Conservation (phyloP, 2,329 filamentous ascomycete species). For the Paramyrothecium sp. region DNA sequence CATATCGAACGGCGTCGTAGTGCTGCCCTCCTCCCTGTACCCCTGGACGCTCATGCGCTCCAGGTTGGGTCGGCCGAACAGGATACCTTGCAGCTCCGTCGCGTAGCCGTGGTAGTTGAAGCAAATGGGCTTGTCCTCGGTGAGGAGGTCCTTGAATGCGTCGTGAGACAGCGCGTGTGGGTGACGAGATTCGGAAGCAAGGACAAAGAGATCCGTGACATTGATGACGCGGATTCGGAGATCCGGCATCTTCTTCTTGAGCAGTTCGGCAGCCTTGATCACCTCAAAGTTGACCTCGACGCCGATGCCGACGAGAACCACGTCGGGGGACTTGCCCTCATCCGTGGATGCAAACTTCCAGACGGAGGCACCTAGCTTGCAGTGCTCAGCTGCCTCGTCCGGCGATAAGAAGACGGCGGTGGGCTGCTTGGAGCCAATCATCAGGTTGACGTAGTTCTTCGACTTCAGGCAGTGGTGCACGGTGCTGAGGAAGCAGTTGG, state of each 20-base stretch:
- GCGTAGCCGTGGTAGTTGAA: slow-evolving; percentile 70
- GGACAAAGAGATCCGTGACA: slow-evolving; percentile 64
- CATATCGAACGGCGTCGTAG: slow-evolving; percentile 70
- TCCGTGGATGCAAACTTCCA: slow-evolving; percentile 63
- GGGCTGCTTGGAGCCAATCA: slow-evolving; percentile 67
- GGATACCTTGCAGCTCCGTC: slow-evolving; percentile 57
- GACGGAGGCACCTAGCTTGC: slow-evolving; percentile 55
- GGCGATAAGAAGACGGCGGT: slow-evolving; percentile 58
- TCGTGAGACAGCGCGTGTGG: slow-evolving; percentile 55
- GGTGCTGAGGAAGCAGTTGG: slow-evolving; percentile 66
- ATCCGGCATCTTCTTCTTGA: slow-evolving; percentile 46
- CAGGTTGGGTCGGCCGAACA: slow-evolving; percentile 55
- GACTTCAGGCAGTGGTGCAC: slow-evolving; percentile 60
- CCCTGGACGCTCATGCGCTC: slow-evolving; percentile 55
- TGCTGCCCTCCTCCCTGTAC: slow-evolving; percentile 65
- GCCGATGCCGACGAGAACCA: slow-evolving; percentile 63
- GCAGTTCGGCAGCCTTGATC: slow-evolving; percentile 56
- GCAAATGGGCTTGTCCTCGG: slow-evolving; percentile 50
- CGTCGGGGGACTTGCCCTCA: slow-evolving; percentile 54
- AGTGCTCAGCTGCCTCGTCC: slow-evolving; percentile 61
- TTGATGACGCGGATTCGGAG: slow-evolving; percentile 62
- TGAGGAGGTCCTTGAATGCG: slow-evolving; percentile 57
- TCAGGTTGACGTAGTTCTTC: slow-evolving; percentile 64
- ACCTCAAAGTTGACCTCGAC: slow-evolving; percentile 67
- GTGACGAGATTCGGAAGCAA: slow-evolving; percentile 53